phyloP scores from a whole-genome alignment of 768 basidiomycete species.

The Tubosaeta sp. region DNA sequence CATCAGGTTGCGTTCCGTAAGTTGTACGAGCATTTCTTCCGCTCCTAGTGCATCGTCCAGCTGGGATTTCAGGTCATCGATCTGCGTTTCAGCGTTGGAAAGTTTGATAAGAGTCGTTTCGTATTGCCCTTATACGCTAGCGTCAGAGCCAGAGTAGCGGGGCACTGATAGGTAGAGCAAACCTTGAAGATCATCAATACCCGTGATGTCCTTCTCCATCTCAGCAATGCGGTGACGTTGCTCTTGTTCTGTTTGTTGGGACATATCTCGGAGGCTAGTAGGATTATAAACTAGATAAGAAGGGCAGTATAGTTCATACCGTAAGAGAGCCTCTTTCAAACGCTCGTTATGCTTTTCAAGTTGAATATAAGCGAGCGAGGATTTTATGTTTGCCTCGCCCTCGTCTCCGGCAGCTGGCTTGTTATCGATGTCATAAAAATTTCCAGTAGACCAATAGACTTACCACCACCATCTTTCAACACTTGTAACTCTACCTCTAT shows the following conservation, averaged over 20 bases:
- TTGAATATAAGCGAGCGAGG: slow-evolving; percentile 70
- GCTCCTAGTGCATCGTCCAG: slow-evolving; percentile 93
- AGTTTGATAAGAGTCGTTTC: slow-evolving; percentile 78
- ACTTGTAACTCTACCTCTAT: slow-evolving; percentile 82
- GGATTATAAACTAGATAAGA: neutral
- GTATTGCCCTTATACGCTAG: slow-evolving; percentile 55
- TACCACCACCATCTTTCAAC: slow-evolving; percentile 54
- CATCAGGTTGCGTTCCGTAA: slow-evolving; percentile 91
- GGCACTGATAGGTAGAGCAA: slow-evolving; percentile 1
- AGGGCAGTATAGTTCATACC: slow-evolving; percentile 39
- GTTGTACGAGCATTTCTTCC: slow-evolving; percentile 92
- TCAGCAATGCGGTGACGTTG: slow-evolving; percentile 76
- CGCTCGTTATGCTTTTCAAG: slow-evolving; percentile 96
- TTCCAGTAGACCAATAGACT: slow-evolving; percentile 1
- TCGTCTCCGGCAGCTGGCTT: slow-evolving; percentile 25
- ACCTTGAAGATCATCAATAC: slow-evolving; percentile 80
- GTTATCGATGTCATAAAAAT: slow-evolving; percentile 2
- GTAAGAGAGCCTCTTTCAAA: slow-evolving; percentile 88
- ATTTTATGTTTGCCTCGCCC: slow-evolving; percentile 39
- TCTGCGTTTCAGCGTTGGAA: slow-evolving; percentile 83
- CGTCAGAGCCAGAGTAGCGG: slow-evolving; percentile 2
- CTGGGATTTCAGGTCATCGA: slow-evolving; percentile 91
- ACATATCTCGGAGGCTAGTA: slow-evolving; percentile 77
- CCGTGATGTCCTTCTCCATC: slow-evolving; percentile 83
- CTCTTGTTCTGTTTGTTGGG: slow-evolving; percentile 83